Evolutionary conservation across 768 basidiomycete genomes (phyloP), one percentile per base, ranked within the genome.

Genomic region (Mycena albidolilacea): DNA sequence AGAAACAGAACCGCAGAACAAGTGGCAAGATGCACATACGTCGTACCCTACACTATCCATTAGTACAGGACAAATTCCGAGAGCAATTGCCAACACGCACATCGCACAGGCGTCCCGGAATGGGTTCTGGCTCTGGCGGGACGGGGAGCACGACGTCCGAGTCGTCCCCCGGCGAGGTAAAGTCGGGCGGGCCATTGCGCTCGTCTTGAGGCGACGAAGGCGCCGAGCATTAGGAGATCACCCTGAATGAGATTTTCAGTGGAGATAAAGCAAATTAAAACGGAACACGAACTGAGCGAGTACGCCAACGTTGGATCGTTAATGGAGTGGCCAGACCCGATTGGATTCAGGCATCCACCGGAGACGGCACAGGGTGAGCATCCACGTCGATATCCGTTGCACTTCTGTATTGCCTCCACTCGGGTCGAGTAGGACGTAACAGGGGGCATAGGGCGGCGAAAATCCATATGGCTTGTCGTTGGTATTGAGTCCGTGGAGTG

Each of bases 91-190:
- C 43, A 41, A 8, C 62, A 89, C 94, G 86, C 84, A 95, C 95
- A 96, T 77, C 93, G 88, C 70, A 96, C 94, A 54, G 95, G 94
- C 41, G 87, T 83, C 94, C 94, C 67, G 94, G 94, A 64, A 84
- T 87, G n/a, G 93, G 93, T 76, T 93, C 92, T 69, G 85, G 83
- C 72, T 91, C 89, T 57, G 85, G 81, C 48, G 81, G 81, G 74
- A 86, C 84, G 35, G 86, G 89, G 67, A 87, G 77, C 3, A 87
- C 69, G 37, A 79, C 80, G 78, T 94, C 94, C 8, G 91, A 92
- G 35, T 94, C 92, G 69, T 94, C 58, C 30, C 37, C 58, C 9
- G 89, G 86, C 43, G 88, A 89, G 44, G 44, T 46, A 4, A 46
- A 15, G 84, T 85, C 54, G 81, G 80, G 72, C 64, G 87, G 84